Conservation (phyloP, 208 protist species). For the Novymonas esmeraldas region DNA sequence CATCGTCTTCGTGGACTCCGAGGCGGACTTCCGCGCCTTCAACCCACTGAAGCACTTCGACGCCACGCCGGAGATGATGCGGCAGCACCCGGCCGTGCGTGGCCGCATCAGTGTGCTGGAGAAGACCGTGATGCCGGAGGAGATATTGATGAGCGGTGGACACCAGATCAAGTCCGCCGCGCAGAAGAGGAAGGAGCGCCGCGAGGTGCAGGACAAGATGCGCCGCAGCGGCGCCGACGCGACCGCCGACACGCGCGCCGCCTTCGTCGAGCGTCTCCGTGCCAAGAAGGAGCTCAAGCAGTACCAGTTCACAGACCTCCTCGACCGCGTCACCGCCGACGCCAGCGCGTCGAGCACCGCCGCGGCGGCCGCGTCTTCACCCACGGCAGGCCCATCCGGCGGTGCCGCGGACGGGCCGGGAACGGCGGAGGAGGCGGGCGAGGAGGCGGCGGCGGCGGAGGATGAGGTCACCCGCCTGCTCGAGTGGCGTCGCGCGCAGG, state of each 20-base stretch:
- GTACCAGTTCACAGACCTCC: conserved; percentile 60
- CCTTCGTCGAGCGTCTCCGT: conserved; percentile 45
- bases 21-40: conserved; percentile 83
- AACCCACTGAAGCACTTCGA: conserved; percentile 81
- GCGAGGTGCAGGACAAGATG: conserved; percentile 72
- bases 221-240: conserved; percentile 31
- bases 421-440: neutral
- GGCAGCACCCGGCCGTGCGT: conserved; percentile 81
- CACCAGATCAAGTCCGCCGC: conserved; percentile 65
- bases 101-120: conserved; percentile 70
- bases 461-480: conserved; percentile 67
- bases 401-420: neutral
- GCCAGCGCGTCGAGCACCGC: no score
- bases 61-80: conserved; percentile 84
- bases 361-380: conserved; percentile 14
- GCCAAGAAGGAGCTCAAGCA: conserved; percentile 70
- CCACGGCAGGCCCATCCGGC: neutral
- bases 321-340: conserved; percentile 26
- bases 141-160: conserved; percentile 70
- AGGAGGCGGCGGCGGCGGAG: conserved; percentile 14
- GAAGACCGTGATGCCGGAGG: conserved; percentile 84
- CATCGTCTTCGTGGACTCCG: conserved; percentile 81
- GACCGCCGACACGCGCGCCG: conserved; percentile 34
- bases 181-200: conserved; percentile 76
- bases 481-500: conserved; percentile 43